Base-by-base conservation (phyloP, 176 grass and related monocot genomes). In the Pharus latifolius region DNA sequence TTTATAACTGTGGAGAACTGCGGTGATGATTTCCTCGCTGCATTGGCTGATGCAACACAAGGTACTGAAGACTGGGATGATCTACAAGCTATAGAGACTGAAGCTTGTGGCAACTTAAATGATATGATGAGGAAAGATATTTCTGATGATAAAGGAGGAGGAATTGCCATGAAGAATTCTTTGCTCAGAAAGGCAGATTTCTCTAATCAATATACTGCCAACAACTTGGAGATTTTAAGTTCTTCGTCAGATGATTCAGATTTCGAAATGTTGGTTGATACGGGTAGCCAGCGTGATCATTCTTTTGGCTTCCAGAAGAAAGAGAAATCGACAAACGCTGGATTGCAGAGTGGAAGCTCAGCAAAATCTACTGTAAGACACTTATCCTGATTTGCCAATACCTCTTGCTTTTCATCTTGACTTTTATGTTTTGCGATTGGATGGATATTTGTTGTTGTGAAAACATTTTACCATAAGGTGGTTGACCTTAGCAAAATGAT, bases 51-150 rank as follows among this genome's bases (percentile, higher is more conserved):
- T 53, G 84, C 77, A 12, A 79, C 72, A 40, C 50, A 90, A 46
- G 10, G 70, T 17, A 72, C 33, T 10, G 88, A 92, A 30, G 93
- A 97, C 3, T 97, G 89, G 93, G 89, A 97, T 28, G 89, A 97
- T 46, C 67, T 92, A 5, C 80, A 90, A 54, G 81, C 56, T 7
- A 90, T 97, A 28, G 89, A 97, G 71, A 87, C 81, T 1, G 94
- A 97, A 79, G 94, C 94, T 46, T 90, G 86, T 49, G 80, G 78
- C 46, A 83, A 88, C 65, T 31, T 98, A 70, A 92, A 90, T 55
- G 77, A 85, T 30, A 90, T 98, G 58, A 68, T 90, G 52, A 73
- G 15, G 56, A 72, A 88, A 30, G 76, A 60, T 63, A 49, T 63
- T 44, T 30, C 66, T 14, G 37, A 78, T 20, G 31, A 61, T 66